Evolutionary conservation across 768 basidiomycete species (phyloP).

Genomic region (Tubosaeta sp.): DNA sequence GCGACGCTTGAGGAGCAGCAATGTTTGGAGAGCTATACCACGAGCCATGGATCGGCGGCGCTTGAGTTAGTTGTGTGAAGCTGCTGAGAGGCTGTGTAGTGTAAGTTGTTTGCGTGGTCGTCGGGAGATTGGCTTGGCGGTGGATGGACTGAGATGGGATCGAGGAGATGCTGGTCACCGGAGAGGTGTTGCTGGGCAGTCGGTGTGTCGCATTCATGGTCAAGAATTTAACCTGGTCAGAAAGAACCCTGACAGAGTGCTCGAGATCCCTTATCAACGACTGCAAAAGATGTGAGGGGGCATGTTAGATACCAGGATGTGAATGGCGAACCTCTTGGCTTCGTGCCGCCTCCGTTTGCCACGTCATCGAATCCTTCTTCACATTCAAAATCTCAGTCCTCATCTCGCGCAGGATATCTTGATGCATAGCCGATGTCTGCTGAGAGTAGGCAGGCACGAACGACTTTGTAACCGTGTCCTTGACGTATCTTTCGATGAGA

Average conservation of each 20-base stretch:
- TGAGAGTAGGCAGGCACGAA: conserved; percentile 75
- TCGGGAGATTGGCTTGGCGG: conserved; percentile 33
- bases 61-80: conserved; percentile 32
- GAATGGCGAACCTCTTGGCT: conserved; percentile 64
- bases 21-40: conserved; percentile 63
- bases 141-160: conserved; percentile 33
- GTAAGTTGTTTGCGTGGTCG: conserved; percentile 35
- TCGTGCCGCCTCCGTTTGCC: conserved; percentile 76
- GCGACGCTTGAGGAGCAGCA: conserved; percentile 78
- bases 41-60: conserved; percentile 25
- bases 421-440: conserved; percentile 72
- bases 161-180: conserved; percentile 34
- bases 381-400: conserved; percentile 69
- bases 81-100: conserved; percentile 29
- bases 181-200: conserved; percentile 30
- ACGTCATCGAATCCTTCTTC: conserved; percentile 74
- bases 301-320: background rate
- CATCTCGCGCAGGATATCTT: conserved; percentile 73
- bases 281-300: conserved; percentile 34
- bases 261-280: conserved; percentile 76
- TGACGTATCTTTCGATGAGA: conserved; percentile 75
- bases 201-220: conserved; percentile 51
- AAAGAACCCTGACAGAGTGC: conserved; percentile 65
- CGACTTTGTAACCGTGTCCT: conserved; percentile 68
- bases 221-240: conserved; percentile 81